A percentile compares a stretch with the other conserved stretches of the same genome.
phyloP scores from a whole-genome alignment of 345 rosid species.

The Murraya paniculata region DNA sequence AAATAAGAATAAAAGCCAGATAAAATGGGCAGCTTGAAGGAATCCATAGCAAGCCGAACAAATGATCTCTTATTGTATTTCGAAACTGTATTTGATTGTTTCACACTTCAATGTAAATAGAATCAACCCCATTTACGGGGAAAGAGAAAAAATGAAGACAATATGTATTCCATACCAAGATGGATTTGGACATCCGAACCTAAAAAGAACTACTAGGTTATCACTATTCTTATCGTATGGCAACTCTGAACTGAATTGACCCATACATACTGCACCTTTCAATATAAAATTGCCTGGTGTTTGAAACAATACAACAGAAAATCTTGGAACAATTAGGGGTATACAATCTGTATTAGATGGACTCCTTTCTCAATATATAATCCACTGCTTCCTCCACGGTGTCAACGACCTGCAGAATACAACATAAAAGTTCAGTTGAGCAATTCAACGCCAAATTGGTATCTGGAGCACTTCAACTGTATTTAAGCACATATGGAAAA shows the following conservation, averaged over 20 bases:
- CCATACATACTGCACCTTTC: not conserved
- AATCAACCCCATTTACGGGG: not conserved
- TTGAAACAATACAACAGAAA: not conserved
- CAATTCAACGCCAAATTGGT: not conserved
- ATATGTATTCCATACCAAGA: not conserved
- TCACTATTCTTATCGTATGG: not conserved
- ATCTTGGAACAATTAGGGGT: not conserved
- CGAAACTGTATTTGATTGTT: not conserved
- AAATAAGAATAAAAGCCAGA: not conserved
- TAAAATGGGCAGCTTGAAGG: not conserved
- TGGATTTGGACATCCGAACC: not conserved
- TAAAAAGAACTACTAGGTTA: not conserved
- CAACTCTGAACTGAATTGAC: not conserved
- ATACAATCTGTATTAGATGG: not conserved
- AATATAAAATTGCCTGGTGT: not conserved
- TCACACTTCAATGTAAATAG: not conserved
- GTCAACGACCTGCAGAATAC: slow-evolving; percentile 63
- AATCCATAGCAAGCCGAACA: not conserved
- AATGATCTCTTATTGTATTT: too few species aligned
- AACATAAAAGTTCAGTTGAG: not conserved
- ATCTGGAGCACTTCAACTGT: not conserved
- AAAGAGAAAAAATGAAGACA: not conserved
- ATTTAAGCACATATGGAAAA: not conserved
- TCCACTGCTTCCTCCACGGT: slow-evolving; percentile 79
- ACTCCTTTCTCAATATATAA: slow-evolving; percentile 53